Conservation (phyloP, 345 rosid species). For the Dimocarpus longan region DNA sequence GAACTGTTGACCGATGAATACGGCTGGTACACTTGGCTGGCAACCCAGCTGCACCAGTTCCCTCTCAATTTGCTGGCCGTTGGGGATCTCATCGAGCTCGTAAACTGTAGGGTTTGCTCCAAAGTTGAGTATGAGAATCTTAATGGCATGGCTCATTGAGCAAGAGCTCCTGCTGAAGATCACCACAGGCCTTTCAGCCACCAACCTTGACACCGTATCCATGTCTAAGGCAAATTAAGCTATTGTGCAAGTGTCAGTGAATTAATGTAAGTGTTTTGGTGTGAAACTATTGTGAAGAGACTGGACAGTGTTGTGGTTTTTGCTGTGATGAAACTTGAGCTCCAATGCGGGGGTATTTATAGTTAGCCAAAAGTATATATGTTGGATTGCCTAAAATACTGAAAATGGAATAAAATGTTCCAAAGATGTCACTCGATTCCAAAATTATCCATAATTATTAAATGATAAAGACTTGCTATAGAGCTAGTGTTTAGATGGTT, state of each 20-base stretch:
- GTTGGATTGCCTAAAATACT: neutral
- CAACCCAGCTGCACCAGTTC: constrained; percentile 64
- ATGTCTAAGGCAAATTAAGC: constrained; percentile 15
- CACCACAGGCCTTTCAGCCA: constrained; percentile 77
- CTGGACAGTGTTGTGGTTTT: neutral
- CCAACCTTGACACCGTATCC: constrained; percentile 49
- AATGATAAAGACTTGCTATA: constrained; percentile 11
- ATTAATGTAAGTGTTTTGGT: too few relatives aligned
- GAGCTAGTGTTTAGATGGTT: neutral
- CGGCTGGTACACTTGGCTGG: constrained; percentile 66
- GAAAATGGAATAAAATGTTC: neutral
- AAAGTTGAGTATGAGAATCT: constrained; percentile 63
- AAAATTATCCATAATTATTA: constrained; percentile 11
- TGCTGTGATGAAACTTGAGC: constrained; percentile 6
- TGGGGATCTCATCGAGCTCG: constrained; percentile 67
- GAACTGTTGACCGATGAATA: constrained; percentile 75
- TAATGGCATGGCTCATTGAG: constrained; percentile 76
- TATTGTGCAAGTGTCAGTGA: too few relatives aligned
- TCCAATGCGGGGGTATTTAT: constrained; percentile 8
- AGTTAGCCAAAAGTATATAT: neutral
- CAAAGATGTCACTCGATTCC: constrained; percentile 19
- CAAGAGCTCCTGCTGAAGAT: constrained; percentile 80
- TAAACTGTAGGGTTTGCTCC: constrained; percentile 78
- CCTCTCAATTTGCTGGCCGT: constrained; percentile 59
- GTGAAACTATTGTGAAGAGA: neutral